Evolutionary conservation across 2,329 filamentous ascomycete species (phyloP).

Genomic region (Coniochaeta sp.): DNA sequence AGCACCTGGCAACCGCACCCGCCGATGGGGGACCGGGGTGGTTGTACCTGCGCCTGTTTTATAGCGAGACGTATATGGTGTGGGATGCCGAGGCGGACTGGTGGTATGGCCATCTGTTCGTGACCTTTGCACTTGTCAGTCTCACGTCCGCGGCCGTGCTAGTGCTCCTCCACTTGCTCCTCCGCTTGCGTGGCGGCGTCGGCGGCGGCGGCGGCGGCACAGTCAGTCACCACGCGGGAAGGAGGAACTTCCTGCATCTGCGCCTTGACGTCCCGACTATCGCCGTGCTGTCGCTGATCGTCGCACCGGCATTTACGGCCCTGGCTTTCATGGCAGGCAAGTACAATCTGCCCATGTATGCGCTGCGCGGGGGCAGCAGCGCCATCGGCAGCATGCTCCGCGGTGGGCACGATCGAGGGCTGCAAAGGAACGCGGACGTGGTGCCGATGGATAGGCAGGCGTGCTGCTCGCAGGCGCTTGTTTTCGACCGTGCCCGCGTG

Average conservation of each 20-base stretch:
- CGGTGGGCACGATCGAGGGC: not conserved
- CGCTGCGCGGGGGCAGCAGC: slow-evolving; percentile 4
- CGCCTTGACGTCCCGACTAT: slow-evolving; percentile 8
- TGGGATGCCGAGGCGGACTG: slow-evolving; percentile 7
- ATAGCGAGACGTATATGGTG: slow-evolving; percentile 27
- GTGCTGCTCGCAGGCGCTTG: slow-evolving; percentile 10
- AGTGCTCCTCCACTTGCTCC: not conserved
- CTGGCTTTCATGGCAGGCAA: slow-evolving; percentile 11
- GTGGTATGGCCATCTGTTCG: slow-evolving; percentile 8
- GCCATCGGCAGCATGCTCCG: not conserved
- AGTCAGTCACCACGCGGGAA: not conserved
- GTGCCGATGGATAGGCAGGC: slow-evolving; percentile 8
- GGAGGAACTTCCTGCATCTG: not conserved
- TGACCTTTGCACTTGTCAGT: slow-evolving; percentile 4
- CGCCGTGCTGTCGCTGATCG: slow-evolving; percentile 6
- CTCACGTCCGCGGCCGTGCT: slow-evolving; percentile 2
- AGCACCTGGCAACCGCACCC: slow-evolving; percentile 6
- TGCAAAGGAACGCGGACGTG: slow-evolving; percentile 3
- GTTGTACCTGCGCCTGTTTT: slow-evolving; percentile 25
- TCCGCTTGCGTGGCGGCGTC: not conserved
- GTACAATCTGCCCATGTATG: slow-evolving; percentile 9
- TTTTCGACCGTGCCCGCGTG: slow-evolving; percentile 8
- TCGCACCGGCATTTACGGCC: slow-evolving; percentile 6
- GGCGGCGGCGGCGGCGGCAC: not conserved
- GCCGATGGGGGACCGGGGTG: not conserved